Conservation (phyloP, 2,329 filamentous ascomycete species). For the Xylaria sp. region DNA sequence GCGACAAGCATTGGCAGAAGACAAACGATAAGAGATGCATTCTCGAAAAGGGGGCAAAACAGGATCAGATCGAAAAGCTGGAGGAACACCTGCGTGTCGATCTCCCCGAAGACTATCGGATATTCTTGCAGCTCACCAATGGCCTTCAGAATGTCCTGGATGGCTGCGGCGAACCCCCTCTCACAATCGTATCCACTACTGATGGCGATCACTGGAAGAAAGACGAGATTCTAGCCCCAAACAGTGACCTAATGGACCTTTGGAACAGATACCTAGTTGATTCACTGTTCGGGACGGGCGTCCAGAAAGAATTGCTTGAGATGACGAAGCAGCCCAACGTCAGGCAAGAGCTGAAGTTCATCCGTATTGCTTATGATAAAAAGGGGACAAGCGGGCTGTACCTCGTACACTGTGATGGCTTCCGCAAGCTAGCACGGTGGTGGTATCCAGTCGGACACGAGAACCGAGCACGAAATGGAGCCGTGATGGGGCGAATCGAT, state of each 20-base stretch:
- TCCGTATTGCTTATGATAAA: not conserved
- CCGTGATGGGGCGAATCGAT: not conserved
- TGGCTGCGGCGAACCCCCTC: not conserved
- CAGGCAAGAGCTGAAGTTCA: not conserved
- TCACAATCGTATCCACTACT: not conserved
- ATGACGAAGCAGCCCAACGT: not conserved
- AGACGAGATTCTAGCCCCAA: not conserved
- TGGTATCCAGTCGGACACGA: not conserved
- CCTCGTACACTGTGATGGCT: not conserved
- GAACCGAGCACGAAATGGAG: not conserved
- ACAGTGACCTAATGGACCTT: not conserved
- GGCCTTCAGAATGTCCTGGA: not conserved
- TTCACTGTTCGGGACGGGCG: not conserved
- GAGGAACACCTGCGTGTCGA: not conserved
- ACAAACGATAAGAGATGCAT: not conserved
- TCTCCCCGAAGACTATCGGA: slow-evolving; percentile 2
- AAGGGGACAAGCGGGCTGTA: not conserved
- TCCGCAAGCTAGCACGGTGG: not conserved
- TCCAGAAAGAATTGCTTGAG: not conserved
- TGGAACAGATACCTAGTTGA: not conserved
- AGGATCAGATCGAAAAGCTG: not conserved
- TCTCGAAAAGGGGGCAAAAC: not conserved
- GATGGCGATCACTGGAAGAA: not conserved
- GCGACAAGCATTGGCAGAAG: not conserved
- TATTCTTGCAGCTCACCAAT: slow-evolving; percentile 2